Evolutionary conservation across 2,329 filamentous ascomycete species (phyloP), one percentile per base, ranked within the genome.

Genomic region (Tolypocladium tundrense): DNA sequence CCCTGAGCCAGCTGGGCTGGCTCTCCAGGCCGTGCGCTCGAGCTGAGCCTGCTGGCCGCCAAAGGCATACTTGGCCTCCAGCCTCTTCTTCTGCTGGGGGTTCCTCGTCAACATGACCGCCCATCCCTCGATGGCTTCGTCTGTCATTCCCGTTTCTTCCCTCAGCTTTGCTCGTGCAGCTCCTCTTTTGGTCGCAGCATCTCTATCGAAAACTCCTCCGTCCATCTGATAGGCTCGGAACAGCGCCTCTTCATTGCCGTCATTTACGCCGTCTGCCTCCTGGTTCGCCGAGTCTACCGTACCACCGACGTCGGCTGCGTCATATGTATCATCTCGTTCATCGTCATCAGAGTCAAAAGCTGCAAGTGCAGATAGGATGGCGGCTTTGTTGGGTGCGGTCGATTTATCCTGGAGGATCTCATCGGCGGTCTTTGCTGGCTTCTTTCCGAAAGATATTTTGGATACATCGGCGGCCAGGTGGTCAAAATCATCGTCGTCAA

Each of bases 281-380:
- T 84, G 82, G 41, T 81, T 78, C n/a, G 84, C 79, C 7, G 82
- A 77, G 21, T 96, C 91, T 3, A 97, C 86, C 0, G 89, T 90
- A 27, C 93, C 92, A 41, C 94, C 94, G 2, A 97, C 91, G 67
- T 97, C 94, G 54, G 86, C 90, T 1, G 87, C 85, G 66, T 99
- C 94, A 69, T 99, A 99, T 0, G 93, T 97, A 70, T 99, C 94
- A 70, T 99, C 94, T 41, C 91, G 84, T 74, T 99, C 94, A 70
- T 99, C 94, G 64, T 97, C 94, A 65, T 97, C 93, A 0, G 87
- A 88, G 73, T 97, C 92, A 64, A 97, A 97, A 0, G 88, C 82
- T 19, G 91, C 90, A 2, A 97, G 82, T 0, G 93, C 93, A 3
- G 92, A 90, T 31, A 96, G 76, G 64, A 97, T 96, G 13, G 91